These are phyloP conservation scores for Taiozyma onychis DNA, from an alignment of 1,139 yeast species.

Conservation along the genomic window DNA sequence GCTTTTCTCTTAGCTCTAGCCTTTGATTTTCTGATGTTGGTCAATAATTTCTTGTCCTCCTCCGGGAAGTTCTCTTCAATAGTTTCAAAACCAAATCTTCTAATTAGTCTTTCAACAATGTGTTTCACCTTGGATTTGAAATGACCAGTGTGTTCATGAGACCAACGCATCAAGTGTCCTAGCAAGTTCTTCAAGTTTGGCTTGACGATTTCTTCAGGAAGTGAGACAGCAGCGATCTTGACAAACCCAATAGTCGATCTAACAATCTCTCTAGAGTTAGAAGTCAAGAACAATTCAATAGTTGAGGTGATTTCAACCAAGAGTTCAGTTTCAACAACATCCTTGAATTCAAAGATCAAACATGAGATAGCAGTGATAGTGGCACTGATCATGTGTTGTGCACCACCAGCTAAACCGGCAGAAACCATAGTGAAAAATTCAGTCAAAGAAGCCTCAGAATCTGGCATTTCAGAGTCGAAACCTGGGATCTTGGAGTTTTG, in stretches of 20 bases:
- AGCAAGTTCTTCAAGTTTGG: constrained; percentile 63
- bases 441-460: constrained; percentile 61
- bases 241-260: constrained; percentile 93
- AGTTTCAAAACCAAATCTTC: constrained; percentile 82
- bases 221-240: constrained; percentile 79
- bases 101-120: constrained; percentile 80
- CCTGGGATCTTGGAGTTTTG: constrained; percentile 65
- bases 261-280: constrained; percentile 88
- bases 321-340: constrained; percentile 47
- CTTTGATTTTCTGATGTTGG: constrained; percentile 79
- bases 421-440: constrained; percentile 91
- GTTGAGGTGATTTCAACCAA: constrained; percentile 79
- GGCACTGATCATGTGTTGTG: constrained; percentile 95
- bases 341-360: constrained; percentile 79
- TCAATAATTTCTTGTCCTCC: constrained; percentile 74
- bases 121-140: constrained; percentile 91
- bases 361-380: constrained; percentile 89
- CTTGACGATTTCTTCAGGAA: constrained; percentile 75
- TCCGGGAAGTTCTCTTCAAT: constrained; percentile 83
- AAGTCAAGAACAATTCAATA: constrained; percentile 83
- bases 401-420: constrained; percentile 93
- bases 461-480: constrained; percentile 55
- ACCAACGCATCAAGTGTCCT: constrained; percentile 78
- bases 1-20: constrained; percentile 79
- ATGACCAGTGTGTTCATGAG: constrained; percentile 93